These are phyloP conservation scores for Trifolium fragiferum DNA, from an alignment of 306 rosid species.

Conservation along the genomic window DNA sequence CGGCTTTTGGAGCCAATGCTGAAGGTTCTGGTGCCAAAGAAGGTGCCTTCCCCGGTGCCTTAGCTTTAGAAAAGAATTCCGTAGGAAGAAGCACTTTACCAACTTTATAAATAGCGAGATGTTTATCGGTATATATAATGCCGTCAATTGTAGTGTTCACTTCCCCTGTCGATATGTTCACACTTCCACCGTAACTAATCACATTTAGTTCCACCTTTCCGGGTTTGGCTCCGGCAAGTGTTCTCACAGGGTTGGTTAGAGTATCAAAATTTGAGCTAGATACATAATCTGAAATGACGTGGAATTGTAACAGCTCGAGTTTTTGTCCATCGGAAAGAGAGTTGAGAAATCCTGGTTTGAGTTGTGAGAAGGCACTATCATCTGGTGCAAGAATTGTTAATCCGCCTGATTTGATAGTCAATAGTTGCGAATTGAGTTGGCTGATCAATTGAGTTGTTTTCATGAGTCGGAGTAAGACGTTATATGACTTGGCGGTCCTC, in stretches of 20 bases:
- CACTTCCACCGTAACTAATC: background rate
- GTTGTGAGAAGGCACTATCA: background rate
- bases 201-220: constrained; percentile 1
- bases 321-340: background rate
- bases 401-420: background rate
- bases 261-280: background rate
- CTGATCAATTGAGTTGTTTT: background rate
- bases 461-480: background rate
- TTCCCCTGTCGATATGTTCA: constrained; percentile 1
- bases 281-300: background rate
- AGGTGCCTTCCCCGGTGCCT: background rate
- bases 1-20: constrained; percentile 31
- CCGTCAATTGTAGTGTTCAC: background rate
- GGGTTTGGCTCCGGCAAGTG: background rate
- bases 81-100: background rate
- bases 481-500: background rate
- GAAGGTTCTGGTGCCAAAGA: constrained; percentile 4
- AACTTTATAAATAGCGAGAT: constrained; percentile 1
- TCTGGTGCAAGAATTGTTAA: constrained; percentile 3
- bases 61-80: background rate
- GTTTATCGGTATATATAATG: background rate
- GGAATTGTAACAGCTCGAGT: background rate
- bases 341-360: background rate
- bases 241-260: background rate
- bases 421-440: background rate